Conservation (phyloP, 768 basidiomycete species). For the Auricularia cornea region DNA sequence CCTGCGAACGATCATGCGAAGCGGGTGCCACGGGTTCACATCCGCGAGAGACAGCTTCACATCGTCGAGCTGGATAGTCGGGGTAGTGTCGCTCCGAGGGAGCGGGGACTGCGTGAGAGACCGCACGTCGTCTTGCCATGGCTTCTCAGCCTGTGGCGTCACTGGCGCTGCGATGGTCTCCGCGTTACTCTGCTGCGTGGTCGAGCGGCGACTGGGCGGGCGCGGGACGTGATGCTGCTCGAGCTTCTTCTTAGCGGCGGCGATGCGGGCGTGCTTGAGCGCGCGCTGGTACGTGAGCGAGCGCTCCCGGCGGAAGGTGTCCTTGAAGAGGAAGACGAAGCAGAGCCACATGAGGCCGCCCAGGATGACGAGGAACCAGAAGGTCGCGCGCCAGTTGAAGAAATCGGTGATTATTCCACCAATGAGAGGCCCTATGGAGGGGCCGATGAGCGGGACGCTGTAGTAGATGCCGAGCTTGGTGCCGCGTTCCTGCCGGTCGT, state of each 20-base stretch:
- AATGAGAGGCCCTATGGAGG: slow-evolving; percentile 57
- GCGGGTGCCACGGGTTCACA: slow-evolving; percentile 63
- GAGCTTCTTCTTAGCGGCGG: slow-evolving; percentile 10
- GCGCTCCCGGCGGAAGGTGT: slow-evolving; percentile 77
- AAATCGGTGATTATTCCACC: slow-evolving; percentile 60
- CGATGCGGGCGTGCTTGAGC: slow-evolving; percentile 28
- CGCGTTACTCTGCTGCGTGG: no score
- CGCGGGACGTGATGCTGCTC: slow-evolving; percentile 6
- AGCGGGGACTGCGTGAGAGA: slow-evolving; percentile 8
- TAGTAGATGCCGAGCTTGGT: slow-evolving; percentile 76
- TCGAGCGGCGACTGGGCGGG: no score
- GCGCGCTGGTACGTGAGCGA: slow-evolving; percentile 72
- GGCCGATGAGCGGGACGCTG: slow-evolving; percentile 18
- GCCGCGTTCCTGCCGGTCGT: slow-evolving; percentile 64
- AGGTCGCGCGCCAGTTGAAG: slow-evolving; percentile 71
- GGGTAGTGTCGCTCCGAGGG: neutral
- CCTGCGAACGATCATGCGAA: slow-evolving; percentile 47
- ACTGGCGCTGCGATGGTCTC: neutral
- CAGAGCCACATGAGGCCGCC: slow-evolving; percentile 43
- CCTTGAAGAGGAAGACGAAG: slow-evolving; percentile 64
- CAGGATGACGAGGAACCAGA: slow-evolving; percentile 72
- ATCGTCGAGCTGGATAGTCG: slow-evolving; percentile 12
- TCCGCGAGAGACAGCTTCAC: slow-evolving; percentile 56
- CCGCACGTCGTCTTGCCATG: no score
- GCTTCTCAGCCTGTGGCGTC: no score